Conservation (phyloP, 2,329 filamentous ascomycete genomes). For the Colletotrichum orchidophilum region DNA sequence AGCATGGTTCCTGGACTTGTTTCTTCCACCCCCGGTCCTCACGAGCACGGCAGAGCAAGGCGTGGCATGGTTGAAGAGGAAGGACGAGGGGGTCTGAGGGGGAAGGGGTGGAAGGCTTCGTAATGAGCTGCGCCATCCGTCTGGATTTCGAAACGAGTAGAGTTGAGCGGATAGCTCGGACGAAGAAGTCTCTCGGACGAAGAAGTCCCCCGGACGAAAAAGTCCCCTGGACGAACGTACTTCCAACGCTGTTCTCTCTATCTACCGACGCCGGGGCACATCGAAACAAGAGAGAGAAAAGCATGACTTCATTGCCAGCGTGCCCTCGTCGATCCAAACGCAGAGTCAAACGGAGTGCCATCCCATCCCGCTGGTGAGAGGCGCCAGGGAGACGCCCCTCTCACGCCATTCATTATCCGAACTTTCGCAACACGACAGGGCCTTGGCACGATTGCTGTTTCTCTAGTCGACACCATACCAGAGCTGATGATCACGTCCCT, state of each 20-base stretch:
- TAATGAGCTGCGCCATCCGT: conserved; percentile 29
- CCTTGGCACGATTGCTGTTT: conserved; percentile 14
- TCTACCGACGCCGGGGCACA: neutral
- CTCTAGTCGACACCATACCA: neutral
- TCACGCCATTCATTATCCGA: neutral
- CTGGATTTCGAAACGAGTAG: conserved; percentile 27
- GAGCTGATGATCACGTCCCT: neutral
- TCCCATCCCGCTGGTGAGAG: conserved; percentile 17
- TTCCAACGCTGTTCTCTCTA: neutral
- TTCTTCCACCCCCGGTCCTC: neutral
- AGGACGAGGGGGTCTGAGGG: neutral
- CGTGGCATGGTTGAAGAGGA: neutral
- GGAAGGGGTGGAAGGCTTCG: conserved; percentile 1
- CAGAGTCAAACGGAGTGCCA: conserved; percentile 11
- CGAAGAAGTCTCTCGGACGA: conserved; percentile 26
- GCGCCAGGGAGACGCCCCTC: neutral
- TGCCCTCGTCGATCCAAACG: conserved; percentile 2
- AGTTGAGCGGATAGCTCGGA: conserved; percentile 30
- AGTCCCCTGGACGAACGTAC: conserved; percentile 28
- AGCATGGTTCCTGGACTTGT: conserved; percentile 14
- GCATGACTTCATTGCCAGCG: conserved; percentile 1
- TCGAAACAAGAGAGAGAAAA: neutral
- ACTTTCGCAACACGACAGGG: conserved; percentile 21
- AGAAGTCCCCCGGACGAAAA: too few species aligned
- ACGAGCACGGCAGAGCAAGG: neutral